These are phyloP conservation scores for Phytopythium chamaehyphon DNA, from an alignment of 352 stramenopile species.

Conservation along the genomic window DNA sequence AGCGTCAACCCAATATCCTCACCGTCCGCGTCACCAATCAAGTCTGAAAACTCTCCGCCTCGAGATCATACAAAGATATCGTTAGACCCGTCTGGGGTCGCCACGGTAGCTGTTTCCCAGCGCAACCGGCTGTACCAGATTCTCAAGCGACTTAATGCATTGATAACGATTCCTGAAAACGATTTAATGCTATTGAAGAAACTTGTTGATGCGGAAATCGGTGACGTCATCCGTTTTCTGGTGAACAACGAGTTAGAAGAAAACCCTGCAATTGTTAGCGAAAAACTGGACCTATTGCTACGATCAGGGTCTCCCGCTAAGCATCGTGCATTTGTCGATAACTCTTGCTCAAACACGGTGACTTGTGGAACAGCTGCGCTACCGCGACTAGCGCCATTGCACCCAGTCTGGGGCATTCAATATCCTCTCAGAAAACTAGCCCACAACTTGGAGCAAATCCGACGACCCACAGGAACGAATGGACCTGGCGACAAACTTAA, in stretches of 20 bases:
- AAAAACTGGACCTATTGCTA: conserved; percentile 34
- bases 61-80: conserved; percentile 55
- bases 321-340: conserved; percentile 20
- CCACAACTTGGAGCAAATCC: conserved; percentile 51
- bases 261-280: conserved; percentile 18
- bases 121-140: conserved; percentile 60
- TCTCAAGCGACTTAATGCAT: conserved; percentile 45
- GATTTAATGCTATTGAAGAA: conserved; percentile 68
- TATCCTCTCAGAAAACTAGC: conserved; percentile 73
- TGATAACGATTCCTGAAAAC: conserved; percentile 49
- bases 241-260: conserved; percentile 39
- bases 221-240: conserved; percentile 65
- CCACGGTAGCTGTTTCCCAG: conserved; percentile 44
- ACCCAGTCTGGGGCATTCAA: conserved; percentile 56
- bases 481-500: conserved; percentile 19
- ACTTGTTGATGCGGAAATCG: conserved; percentile 63
- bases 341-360: neutral
- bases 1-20: too few relatives aligned
- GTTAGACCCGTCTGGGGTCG: conserved; percentile 29
- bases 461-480: neutral
- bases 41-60: conserved; percentile 16
- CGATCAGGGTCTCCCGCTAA: conserved; percentile 58
- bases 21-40: neutral
- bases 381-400: conserved; percentile 14
- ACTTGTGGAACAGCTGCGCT: conserved; percentile 9